Evolutionary conservation across 2,329 filamentous ascomycete species (phyloP).

Genomic region (Penicillium sp.): DNA sequence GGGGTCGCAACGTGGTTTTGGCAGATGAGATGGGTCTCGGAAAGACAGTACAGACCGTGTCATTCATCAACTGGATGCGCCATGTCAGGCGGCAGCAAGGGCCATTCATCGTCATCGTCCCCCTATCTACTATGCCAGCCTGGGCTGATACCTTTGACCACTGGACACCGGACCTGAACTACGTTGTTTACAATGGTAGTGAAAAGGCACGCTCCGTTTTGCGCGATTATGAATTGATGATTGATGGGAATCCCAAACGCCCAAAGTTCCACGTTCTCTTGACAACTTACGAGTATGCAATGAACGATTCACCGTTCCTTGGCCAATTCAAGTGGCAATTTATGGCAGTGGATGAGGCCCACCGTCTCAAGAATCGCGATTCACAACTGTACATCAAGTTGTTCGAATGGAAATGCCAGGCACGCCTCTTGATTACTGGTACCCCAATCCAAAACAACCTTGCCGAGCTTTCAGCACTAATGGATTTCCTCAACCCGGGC

Average conservation of each 20-base stretch:
- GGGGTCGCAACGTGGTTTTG: conserved; percentile 90
- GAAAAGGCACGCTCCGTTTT: conserved; percentile 83
- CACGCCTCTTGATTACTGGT: conserved; percentile 89
- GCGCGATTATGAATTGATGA: conserved; percentile 81
- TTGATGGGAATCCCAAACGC: conserved; percentile 80
- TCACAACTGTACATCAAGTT: conserved; percentile 88
- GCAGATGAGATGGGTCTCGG: conserved; percentile 98
- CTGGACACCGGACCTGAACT: conserved; percentile 95
- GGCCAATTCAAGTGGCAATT: conserved; percentile 96
- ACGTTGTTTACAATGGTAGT: conserved; percentile 92
- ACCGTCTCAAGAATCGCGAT: conserved; percentile 93
- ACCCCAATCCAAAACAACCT: conserved; percentile 98
- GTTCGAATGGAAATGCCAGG: conserved; percentile 79
- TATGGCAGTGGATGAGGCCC: conserved; percentile 92
- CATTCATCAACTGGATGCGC: conserved; percentile 94
- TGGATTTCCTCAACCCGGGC: conserved; percentile 97
- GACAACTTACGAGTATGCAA: conserved; percentile 95
- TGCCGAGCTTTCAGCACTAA: conserved; percentile 82
- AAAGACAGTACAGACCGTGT: conserved; percentile 96
- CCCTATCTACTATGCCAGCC: conserved; percentile 91
- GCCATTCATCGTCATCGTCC: conserved; percentile 94
- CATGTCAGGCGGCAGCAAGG: conserved; percentile 88
- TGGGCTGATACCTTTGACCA: conserved; percentile 98
- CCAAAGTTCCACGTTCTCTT: conserved; percentile 97
- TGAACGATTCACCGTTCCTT: conserved; percentile 79